Conservation (phyloP, 768 basidiomycete genomes). For the Gelatoporia subvermispora region DNA sequence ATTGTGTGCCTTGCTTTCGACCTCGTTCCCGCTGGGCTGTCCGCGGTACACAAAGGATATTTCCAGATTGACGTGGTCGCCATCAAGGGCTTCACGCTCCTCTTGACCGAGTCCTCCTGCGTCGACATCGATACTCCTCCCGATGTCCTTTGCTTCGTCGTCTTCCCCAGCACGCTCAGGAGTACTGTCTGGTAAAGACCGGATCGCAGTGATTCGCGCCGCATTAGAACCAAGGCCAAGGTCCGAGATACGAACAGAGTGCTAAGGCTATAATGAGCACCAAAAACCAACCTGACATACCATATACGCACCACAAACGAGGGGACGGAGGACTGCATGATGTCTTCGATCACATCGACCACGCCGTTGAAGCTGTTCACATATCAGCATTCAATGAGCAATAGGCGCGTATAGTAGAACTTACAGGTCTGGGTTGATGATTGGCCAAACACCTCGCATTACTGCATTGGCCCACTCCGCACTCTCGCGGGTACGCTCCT, state of each 20-base stretch:
- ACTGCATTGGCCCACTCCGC: constrained; percentile 69
- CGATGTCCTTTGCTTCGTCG: constrained; percentile 25
- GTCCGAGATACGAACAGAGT: constrained; percentile 67
- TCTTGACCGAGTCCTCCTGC: constrained; percentile 6
- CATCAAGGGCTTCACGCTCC: constrained; percentile 29
- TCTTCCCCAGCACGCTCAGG: constrained; percentile 9
- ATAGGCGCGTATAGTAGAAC: neutral
- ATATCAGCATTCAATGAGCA: neutral
- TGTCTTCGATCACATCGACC: constrained; percentile 61
- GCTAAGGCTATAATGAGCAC: constrained; percentile 10
- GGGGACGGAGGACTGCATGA: constrained; percentile 49
- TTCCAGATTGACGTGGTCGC: constrained; percentile 62
- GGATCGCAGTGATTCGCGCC: constrained; percentile 63
- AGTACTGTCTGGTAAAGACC: constrained; percentile 47
- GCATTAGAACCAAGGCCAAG: constrained; percentile 66
- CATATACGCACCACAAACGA: constrained; percentile 31
- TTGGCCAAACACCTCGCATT: constrained; percentile 61
- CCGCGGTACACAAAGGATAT: constrained; percentile 66
- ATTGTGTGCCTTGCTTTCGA: constrained; percentile 41
- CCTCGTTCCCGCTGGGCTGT: constrained; percentile 36
- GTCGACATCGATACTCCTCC: constrained; percentile 6
- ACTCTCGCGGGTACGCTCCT: constrained; percentile 28
- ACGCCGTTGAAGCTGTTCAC: constrained; percentile 37
- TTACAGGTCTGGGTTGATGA: constrained; percentile 61
- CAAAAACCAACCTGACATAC: neutral